Conservation (phyloP, 2,329 filamentous ascomycete species). For the Teratosphaeria nubilosa region DNA sequence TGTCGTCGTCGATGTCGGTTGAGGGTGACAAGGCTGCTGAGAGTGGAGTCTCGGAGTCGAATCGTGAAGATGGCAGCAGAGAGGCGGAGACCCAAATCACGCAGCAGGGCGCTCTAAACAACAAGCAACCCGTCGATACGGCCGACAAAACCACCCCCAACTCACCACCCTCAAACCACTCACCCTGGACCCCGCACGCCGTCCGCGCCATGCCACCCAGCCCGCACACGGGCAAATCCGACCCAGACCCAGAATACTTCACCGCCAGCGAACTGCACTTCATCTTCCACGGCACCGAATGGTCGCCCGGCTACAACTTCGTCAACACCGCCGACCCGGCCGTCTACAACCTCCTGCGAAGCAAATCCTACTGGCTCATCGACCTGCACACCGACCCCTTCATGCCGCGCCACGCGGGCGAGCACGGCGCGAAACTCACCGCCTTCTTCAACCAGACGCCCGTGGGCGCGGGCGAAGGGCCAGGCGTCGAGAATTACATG, state of each 20-base stretch:
- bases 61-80: not conserved
- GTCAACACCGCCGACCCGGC: slow-evolving; percentile 22
- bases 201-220: slow-evolving; percentile 23
- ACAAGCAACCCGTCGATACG: too few relatives aligned
- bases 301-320: slow-evolving; percentile 33
- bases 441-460: slow-evolving; percentile 34
- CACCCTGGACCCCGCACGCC: slow-evolving; percentile 28
- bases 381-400: slow-evolving; percentile 31
- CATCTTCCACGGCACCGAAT: slow-evolving; percentile 28
- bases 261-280: slow-evolving; percentile 27
- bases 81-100: not conserved
- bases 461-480: slow-evolving; percentile 14
- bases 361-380: slow-evolving; percentile 34
- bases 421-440: slow-evolving; percentile 38
- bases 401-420: slow-evolving; percentile 29
- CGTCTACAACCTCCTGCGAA: not conserved
- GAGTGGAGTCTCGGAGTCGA: not conserved
- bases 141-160: not conserved
- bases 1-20: not conserved
- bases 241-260: slow-evolving; percentile 26
- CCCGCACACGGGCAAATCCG: slow-evolving; percentile 6
- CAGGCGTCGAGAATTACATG: slow-evolving; percentile 19
- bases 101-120: too few relatives aligned
- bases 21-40: not conserved
- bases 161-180: not conserved